Conservation (phyloP, 2,329 filamentous ascomycete species). For the Lachnellula hyalina region DNA sequence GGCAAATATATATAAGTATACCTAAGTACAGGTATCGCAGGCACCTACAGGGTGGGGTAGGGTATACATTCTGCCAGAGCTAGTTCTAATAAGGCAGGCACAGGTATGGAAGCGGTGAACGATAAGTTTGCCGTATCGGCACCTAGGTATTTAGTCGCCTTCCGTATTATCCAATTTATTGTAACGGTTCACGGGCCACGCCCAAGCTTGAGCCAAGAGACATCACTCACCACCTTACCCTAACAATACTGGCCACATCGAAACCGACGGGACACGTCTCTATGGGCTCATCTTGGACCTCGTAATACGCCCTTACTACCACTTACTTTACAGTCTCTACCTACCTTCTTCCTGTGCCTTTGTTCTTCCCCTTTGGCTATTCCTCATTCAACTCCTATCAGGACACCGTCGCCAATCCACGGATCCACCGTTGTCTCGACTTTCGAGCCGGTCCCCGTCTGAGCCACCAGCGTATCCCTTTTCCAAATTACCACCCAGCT, state of each 20-base stretch:
- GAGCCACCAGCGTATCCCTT: background rate
- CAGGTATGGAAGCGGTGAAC: too few species aligned
- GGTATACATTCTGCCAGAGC: too few species aligned
- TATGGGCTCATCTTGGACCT: background rate
- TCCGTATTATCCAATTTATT: background rate
- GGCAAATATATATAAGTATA: too few species aligned
- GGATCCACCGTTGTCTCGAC: background rate
- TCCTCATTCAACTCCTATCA: background rate
- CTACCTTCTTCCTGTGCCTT: background rate
- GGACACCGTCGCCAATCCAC: background rate
- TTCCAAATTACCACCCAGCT: background rate
- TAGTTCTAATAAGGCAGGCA: too few species aligned
- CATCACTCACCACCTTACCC: background rate
- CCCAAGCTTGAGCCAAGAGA: background rate
- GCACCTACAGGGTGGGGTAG: too few species aligned
- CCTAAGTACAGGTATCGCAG: too few species aligned
- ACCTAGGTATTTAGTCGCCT: too few species aligned
- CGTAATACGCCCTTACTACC: background rate
- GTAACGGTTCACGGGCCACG: background rate
- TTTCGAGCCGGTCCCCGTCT: background rate
- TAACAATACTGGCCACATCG: background rate
- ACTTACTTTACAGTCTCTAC: conserved; percentile 2
- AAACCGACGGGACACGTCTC: conserved; percentile 3
- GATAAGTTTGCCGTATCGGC: too few species aligned
- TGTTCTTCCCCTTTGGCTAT: background rate